Evolutionary conservation across 2,329 filamentous ascomycete species (phyloP).

Genomic region (Neofusicoccum umdonicola): DNA sequence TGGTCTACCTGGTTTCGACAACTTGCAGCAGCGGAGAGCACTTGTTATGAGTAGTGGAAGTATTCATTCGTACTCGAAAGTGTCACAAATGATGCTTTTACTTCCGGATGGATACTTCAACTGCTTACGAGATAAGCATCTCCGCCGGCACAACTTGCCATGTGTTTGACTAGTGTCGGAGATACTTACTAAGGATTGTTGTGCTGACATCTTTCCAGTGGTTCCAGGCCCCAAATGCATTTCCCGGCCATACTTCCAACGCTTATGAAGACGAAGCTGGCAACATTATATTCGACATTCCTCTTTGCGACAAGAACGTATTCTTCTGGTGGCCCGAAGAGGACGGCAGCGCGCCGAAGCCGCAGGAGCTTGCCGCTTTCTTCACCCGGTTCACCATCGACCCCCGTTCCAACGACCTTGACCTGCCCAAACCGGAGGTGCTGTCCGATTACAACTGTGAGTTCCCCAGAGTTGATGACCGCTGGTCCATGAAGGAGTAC

Average conservation of each 20-base stretch:
- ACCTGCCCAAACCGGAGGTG: constrained; percentile 25
- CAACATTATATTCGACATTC: constrained; percentile 36
- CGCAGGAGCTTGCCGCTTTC: constrained; percentile 20
- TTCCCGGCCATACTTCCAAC: constrained; percentile 39
- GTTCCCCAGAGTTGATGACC: constrained; percentile 52
- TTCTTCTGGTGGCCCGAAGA: constrained; percentile 46
- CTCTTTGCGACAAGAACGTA: constrained; percentile 39
- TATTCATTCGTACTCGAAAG: too few relatives aligned
- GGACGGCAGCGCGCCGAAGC: constrained; percentile 34
- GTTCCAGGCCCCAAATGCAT: constrained; percentile 37
- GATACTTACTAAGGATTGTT: too few relatives aligned
- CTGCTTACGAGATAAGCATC: too few relatives aligned
- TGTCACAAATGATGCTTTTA: too few relatives aligned
- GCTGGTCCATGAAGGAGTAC: constrained; percentile 38
- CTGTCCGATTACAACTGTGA: constrained; percentile 42
- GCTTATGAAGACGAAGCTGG: constrained; percentile 34
- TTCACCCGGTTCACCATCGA: constrained; percentile 27
- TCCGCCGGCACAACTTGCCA: too few relatives aligned
- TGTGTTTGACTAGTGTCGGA: too few relatives aligned
- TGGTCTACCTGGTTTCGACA: too few relatives aligned
- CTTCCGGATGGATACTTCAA: too few relatives aligned
- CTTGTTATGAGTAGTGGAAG: too few relatives aligned
- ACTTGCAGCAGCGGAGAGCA: too few relatives aligned
- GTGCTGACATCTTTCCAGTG: constrained; percentile 23
- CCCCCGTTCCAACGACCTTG: constrained; percentile 23